Percentiles rank a stretch among this genome's conserved stretches.
phyloP scores from a whole-genome alignment of 2,329 filamentous ascomycete species.

The Colletotrichum liaoningense region DNA sequence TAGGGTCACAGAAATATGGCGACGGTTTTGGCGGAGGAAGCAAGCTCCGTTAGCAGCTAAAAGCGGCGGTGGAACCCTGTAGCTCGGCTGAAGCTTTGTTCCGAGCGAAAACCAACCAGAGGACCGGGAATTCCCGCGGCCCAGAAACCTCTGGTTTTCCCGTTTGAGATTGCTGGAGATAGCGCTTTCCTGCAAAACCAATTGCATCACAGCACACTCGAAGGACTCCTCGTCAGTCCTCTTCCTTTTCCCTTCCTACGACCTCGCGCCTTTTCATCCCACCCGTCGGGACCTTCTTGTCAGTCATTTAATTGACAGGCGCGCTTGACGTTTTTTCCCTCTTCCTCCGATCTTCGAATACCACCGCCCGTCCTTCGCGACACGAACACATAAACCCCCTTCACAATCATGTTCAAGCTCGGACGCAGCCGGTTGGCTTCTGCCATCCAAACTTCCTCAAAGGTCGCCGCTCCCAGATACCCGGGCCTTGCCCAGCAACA shows the following conservation, averaged over 20 bases:
- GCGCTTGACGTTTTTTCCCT: slow-evolving; percentile 1
- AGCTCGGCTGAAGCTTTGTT: slow-evolving; percentile 33
- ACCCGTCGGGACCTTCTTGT: slow-evolving; percentile 18
- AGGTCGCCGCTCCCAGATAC: slow-evolving; percentile 61
- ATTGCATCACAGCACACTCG: slow-evolving; percentile 35
- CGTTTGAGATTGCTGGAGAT: slow-evolving; percentile 32
- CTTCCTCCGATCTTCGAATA: neutral
- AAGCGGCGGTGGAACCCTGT: slow-evolving; percentile 4
- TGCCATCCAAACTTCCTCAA: slow-evolving; percentile 76
- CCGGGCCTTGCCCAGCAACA: slow-evolving; percentile 80
- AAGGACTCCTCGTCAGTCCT: slow-evolving; percentile 23
- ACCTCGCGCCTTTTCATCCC: slow-evolving; percentile 9
- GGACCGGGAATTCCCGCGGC: slow-evolving; percentile 35
- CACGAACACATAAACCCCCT: slow-evolving; percentile 9
- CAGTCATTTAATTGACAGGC: slow-evolving; percentile 22
- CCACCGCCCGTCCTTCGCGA: slow-evolving; percentile 7
- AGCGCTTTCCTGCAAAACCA: slow-evolving; percentile 31
- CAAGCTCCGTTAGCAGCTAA: neutral
- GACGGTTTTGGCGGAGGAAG: neutral
- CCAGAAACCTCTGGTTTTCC: slow-evolving; percentile 35
- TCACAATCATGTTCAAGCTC: slow-evolving; percentile 83
- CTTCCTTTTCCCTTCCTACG: slow-evolving; percentile 31
- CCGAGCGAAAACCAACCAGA: slow-evolving; percentile 28
- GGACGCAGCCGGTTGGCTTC: slow-evolving; percentile 84
- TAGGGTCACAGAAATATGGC: neutral